A percentile compares a stretch with the other conserved stretches of the same genome.
Conservation (phyloP, 352 stramenopile genomes). For the Globisporangium ultimum region DNA sequence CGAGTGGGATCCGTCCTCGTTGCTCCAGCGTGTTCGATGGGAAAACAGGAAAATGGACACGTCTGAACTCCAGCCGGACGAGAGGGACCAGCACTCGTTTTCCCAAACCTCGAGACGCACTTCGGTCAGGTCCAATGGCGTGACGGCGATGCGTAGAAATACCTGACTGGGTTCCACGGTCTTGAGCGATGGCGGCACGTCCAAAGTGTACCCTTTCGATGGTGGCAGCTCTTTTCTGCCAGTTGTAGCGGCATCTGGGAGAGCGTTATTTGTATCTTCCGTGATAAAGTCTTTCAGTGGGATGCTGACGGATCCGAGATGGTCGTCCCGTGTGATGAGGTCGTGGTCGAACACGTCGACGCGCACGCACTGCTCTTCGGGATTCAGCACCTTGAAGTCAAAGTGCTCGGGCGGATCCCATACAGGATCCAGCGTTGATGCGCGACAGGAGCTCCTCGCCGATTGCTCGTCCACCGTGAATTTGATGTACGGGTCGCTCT, state of each 20-base stretch:
- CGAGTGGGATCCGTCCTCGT: slow-evolving; percentile 22
- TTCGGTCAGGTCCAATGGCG: slow-evolving; percentile 17
- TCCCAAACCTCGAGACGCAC: slow-evolving; percentile 31
- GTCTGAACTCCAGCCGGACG: slow-evolving; percentile 22
- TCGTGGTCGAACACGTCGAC: slow-evolving; percentile 33
- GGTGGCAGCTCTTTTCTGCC: background rate
- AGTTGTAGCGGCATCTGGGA: background rate
- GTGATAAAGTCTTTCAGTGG: slow-evolving; percentile 17
- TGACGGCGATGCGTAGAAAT: slow-evolving; percentile 20
- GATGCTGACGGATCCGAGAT: slow-evolving; percentile 22
- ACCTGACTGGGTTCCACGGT: slow-evolving; percentile 12
- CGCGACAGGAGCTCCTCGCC: slow-evolving; percentile 21
- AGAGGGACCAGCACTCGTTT: slow-evolving; percentile 30
- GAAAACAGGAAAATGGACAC: slow-evolving; percentile 7
- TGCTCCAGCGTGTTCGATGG: slow-evolving; percentile 21
- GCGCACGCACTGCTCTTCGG: slow-evolving; percentile 5
- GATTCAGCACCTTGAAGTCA: slow-evolving; percentile 30
- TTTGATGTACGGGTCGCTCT: slow-evolving; percentile 32
- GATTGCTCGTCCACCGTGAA: slow-evolving; percentile 20
- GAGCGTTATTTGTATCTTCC: background rate
- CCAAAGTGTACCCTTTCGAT: slow-evolving; percentile 15
- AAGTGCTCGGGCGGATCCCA: slow-evolving; percentile 32
- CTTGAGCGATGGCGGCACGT: slow-evolving; percentile 13
- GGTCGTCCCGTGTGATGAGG: slow-evolving; percentile 21
- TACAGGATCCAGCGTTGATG: slow-evolving; percentile 21